Evolutionary conservation across 2,329 filamentous ascomycete species (phyloP).

Genomic region (Kalaharituber pfeilii): DNA sequence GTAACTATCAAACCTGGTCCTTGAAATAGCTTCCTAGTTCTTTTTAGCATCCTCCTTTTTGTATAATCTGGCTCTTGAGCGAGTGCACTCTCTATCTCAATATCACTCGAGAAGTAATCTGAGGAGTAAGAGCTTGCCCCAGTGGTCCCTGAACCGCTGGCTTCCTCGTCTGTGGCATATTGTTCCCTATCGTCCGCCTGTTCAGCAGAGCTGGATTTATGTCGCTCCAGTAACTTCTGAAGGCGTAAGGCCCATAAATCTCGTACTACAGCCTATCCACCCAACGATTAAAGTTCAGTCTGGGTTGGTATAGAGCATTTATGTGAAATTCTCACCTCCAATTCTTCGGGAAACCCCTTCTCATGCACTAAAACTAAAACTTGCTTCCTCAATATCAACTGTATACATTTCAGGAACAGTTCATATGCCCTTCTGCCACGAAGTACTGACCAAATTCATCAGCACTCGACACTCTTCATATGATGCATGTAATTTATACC

Average conservation of each 20-base stretch:
- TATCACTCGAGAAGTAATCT: conserved; percentile 16
- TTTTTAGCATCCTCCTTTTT: background rate
- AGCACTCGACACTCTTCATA: background rate
- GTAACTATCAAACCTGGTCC: conserved; percentile 52
- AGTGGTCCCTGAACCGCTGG: conserved; percentile 14
- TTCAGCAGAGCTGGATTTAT: background rate
- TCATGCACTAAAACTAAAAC: conserved; percentile 51
- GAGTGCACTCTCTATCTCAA: conserved; percentile 4
- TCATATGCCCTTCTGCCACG: conserved; percentile 51
- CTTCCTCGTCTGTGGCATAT: background rate
- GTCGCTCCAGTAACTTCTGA: conserved; percentile 32
- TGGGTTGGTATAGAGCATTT: conserved; percentile 22
- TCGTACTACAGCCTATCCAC: conserved; percentile 43
- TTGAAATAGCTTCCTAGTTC: background rate
- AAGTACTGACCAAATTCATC: conserved; percentile 32
- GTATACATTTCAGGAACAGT: conserved; percentile 68
- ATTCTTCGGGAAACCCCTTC: conserved; percentile 49
- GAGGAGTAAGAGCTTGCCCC: conserved; percentile 21
- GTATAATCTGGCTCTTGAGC: conserved; percentile 3
- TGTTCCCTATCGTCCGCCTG: background rate
- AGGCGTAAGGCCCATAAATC: conserved; percentile 74
- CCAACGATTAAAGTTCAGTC: conserved; percentile 14
- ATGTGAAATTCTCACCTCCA: conserved; percentile 40
- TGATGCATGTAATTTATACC: conserved; percentile 3
- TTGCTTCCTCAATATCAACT: conserved; percentile 72